These are phyloP conservation scores for Hanseniaspora vineae DNA, from an alignment of 805 yeast genomes.

Conservation along the genomic window DNA sequence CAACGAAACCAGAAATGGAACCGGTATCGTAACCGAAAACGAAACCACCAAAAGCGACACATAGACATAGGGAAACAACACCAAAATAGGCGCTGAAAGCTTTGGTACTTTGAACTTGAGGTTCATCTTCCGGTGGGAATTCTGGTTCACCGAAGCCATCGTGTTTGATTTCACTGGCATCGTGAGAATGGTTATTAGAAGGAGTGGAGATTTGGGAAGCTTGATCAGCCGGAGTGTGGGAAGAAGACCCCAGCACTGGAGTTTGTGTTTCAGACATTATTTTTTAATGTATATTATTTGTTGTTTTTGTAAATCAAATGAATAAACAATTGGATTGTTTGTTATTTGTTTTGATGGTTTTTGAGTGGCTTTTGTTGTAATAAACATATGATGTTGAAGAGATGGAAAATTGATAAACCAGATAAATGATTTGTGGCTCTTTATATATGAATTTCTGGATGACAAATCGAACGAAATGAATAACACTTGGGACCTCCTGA, in stretches of 20 bases:
- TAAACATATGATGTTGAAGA: no score
- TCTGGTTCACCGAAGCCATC: slow-evolving; percentile 2
- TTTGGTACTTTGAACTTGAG: no score
- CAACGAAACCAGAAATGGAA: slow-evolving; percentile 64
- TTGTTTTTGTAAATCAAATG: neutral
- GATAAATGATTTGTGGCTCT: no score
- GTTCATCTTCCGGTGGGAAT: slow-evolving; percentile 2
- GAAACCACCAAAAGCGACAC: slow-evolving; percentile 30
- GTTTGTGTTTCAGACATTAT: neutral
- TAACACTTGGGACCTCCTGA: no score
- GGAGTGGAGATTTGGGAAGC: slow-evolving; percentile 12
- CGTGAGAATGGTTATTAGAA: slow-evolving; percentile 20
- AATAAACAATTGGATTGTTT: neutral
- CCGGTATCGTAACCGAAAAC: slow-evolving; percentile 73
- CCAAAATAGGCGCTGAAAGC: slow-evolving; percentile 14
- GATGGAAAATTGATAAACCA: no score
- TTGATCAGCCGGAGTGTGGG: neutral
- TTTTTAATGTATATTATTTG: neutral
- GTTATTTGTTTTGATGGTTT: neutral
- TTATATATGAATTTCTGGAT: no score
- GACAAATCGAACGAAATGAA: no score
- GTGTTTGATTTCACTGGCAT: slow-evolving; percentile 8
- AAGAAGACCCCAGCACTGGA: neutral
- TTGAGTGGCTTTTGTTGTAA: neutral
- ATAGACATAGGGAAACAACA: slow-evolving; percentile 19